Evolutionary conservation across 441 rosid genomes (phyloP).

Genomic region (Rhodomyrtus psidioides): DNA sequence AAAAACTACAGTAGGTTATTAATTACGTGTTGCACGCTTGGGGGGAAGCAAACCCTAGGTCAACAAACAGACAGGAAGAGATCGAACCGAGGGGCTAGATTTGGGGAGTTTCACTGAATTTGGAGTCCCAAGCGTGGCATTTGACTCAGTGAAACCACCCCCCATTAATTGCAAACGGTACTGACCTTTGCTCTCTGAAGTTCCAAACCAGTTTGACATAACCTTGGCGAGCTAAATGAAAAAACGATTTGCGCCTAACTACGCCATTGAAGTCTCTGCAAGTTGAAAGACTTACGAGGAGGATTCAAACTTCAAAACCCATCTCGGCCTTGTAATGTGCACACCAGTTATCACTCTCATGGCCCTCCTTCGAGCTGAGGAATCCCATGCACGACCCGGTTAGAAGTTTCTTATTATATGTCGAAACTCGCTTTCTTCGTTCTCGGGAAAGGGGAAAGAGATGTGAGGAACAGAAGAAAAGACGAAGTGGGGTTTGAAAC

Average conservation of each 20-base stretch:
- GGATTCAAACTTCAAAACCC: neutral
- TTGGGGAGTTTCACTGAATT: slow-evolving; percentile 63
- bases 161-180: slow-evolving; percentile 29
- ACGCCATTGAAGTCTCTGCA: neutral
- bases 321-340: neutral
- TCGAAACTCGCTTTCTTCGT: neutral
- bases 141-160: slow-evolving; percentile 35
- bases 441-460: neutral
- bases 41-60: slow-evolving; percentile 56
- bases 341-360: neutral
- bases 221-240: neutral
- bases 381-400: neutral
- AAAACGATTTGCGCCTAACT: neutral
- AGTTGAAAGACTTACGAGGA: neutral
- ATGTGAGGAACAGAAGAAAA: neutral
- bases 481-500: neutral
- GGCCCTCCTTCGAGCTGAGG: neutral
- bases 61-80: slow-evolving; percentile 60
- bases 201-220: neutral
- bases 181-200: neutral
- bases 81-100: slow-evolving; percentile 50
- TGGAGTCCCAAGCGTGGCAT: slow-evolving; percentile 52
- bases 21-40: slow-evolving; percentile 46
- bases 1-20: neutral
- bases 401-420: neutral